Base-by-base conservation (phyloP, 495 filamentous ascomycete genomes). In the Hyaloscypha hepaticicola region DNA sequence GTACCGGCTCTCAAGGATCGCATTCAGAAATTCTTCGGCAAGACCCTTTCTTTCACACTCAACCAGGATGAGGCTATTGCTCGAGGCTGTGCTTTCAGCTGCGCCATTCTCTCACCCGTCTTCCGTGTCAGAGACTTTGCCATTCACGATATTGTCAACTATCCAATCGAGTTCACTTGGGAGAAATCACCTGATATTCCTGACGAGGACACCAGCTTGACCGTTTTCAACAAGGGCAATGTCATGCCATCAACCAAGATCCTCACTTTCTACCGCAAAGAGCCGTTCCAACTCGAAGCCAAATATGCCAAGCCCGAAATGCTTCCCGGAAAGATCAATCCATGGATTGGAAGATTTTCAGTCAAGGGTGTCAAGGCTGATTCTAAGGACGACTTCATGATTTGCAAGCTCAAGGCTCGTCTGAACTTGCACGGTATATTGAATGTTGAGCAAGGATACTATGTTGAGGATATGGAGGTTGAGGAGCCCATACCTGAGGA, bases 191-290 rank as follows among this genome's bases (percentile, higher is more conserved):
- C 93, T 57, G 95, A 99, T 64, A 98, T 99, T 70, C 95, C 95
- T 29, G 96, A 99, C 76, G 95, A 99, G 82, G 95, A 98, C 74
- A 98, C 96, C 58, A 95, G 88, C 81, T 83, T 99, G 57, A 96
- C 90, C 31, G 95, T 99, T 70, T 99, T 99, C 81, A 94, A 93
- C 85, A 92, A 88, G 76, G 95, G 93, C 78, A 97, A 97, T 70
- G 90, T 97, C 59, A 91, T 99, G 83, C 95, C 95, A 56, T 98
- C 95, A 6, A 99, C 95, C 64, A 99, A 99, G 85, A 99, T 99
- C 68, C 88, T 99, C 55, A 99, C 95, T 28, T 99, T 98, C 84
- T 98, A 98, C 84, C 90, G 95, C 66, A 98, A 97, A 82, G 92
- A 98, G 76, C 82, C 92, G 3, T 99, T 99, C 78, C 92, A 98